Evolutionary conservation across 345 rosid genomes (phyloP).

Genomic region (Populus pruinosa): DNA sequence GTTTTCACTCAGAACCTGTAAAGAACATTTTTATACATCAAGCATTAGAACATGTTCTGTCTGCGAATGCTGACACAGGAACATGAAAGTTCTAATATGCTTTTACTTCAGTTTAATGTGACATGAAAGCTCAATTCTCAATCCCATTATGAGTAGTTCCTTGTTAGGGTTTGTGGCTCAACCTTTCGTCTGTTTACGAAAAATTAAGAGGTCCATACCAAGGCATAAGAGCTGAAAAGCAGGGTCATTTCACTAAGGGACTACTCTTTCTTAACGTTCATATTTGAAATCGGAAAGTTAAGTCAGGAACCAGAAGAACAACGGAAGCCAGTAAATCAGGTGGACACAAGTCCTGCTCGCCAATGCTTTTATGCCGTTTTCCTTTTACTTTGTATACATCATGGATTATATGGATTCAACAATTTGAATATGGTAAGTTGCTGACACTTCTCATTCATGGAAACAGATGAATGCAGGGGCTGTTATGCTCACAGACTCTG

Average conservation of each 20-base stretch:
- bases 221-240: not conserved
- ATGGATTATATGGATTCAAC: not conserved
- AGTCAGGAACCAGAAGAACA: not conserved
- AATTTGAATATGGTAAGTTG: not conserved
- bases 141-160: not conserved
- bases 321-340: not conserved
- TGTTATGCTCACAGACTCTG: constrained; percentile 87
- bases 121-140: not conserved
- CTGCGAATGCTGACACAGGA: not conserved
- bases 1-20: not conserved
- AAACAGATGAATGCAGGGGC: constrained; percentile 97
- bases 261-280: not conserved
- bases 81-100: not conserved
- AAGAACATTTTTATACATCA: not conserved
- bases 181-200: not conserved
- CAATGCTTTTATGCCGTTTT: not conserved
- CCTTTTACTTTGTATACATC: not conserved
- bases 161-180: not conserved
- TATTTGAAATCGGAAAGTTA: not conserved
- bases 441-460: constrained; percentile 8
- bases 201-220: not conserved
- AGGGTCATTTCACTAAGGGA: not conserved
- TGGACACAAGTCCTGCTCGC: not conserved
- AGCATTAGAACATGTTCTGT: not conserved
- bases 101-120: not conserved